These are phyloP conservation scores for Stereocaulon alpinum DNA, from an alignment of 495 filamentous ascomycete genomes.

Conservation along the genomic window DNA sequence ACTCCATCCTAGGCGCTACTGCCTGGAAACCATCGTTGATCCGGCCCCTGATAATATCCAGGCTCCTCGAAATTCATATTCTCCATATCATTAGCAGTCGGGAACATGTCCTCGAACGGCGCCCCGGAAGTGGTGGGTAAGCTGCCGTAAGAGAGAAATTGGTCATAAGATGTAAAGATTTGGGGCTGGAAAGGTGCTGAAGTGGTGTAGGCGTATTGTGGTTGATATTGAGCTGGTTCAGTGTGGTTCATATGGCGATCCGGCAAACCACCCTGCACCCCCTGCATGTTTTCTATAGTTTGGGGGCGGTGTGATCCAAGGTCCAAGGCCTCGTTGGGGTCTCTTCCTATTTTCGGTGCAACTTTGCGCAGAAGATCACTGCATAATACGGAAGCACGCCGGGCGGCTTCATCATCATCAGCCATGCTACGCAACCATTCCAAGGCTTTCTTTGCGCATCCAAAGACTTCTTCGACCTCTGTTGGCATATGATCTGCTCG, in stretches of 20 bases:
- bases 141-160: conserved; percentile 1
- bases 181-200: conserved; percentile 6
- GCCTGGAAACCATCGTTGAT: background rate
- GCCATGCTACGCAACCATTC: conserved; percentile 48
- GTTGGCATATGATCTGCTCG: conserved; percentile 44
- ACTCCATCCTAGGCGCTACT: background rate
- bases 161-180: conserved; percentile 11
- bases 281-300: background rate
- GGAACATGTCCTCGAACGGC: conserved; percentile 5
- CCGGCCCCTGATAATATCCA: background rate
- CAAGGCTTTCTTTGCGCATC: conserved; percentile 42
- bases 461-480: conserved; percentile 37
- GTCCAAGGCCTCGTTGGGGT: conserved; percentile 4
- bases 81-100: conserved; percentile 5
- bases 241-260: background rate
- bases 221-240: background rate
- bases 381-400: conserved; percentile 50
- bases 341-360: conserved; percentile 24
- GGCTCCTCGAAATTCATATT: conserved; percentile 5
- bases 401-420: conserved; percentile 41
- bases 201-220: conserved; percentile 2
- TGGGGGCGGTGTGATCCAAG: background rate
- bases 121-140: background rate
- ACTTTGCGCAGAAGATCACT: conserved; percentile 33
- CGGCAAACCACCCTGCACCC: background rate